Evolutionary conservation across 345 rosid species (phyloP).

Genomic region (Salix exigua): DNA sequence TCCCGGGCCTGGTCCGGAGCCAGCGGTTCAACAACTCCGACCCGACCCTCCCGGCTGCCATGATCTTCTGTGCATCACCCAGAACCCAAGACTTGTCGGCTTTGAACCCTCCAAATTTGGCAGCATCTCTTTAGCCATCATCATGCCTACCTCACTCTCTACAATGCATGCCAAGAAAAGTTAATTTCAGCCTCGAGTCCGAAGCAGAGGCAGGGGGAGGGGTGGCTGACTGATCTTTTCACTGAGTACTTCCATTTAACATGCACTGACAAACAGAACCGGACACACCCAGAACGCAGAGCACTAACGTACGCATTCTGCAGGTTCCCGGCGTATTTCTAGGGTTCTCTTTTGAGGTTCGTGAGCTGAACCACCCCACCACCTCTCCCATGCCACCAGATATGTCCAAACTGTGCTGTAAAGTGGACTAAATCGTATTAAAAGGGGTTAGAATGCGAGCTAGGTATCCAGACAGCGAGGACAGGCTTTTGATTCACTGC

Average conservation of each 20-base stretch:
- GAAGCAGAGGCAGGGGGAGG: background rate
- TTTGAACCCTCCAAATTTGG: slow-evolving; percentile 26
- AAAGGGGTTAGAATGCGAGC: background rate
- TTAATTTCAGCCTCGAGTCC: background rate
- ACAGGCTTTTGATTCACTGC: background rate
- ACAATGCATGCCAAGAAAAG: background rate
- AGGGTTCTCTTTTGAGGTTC: slow-evolving; percentile 17
- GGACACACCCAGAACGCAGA: background rate
- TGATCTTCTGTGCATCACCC: slow-evolving; percentile 11
- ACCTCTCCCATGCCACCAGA: background rate
- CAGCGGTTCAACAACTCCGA: too few relatives aligned
- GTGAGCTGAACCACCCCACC: background rate
- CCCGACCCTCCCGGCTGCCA: background rate
- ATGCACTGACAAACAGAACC: background rate
- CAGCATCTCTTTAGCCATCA: background rate
- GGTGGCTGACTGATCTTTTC: background rate
- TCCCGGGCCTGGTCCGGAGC: too few relatives aligned
- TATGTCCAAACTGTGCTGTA: background rate
- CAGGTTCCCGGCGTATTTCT: slow-evolving; percentile 33
- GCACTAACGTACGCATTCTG: slow-evolving; percentile 24
- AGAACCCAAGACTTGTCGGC: slow-evolving; percentile 22
- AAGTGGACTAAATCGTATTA: background rate
- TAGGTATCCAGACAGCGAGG: background rate
- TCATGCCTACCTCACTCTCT: background rate
- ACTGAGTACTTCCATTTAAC: too few relatives aligned